These are phyloP conservation scores for Amesomyces nigricolor DNA, from an alignment of 2,329 filamentous ascomycete genomes.

Conservation along the genomic window DNA sequence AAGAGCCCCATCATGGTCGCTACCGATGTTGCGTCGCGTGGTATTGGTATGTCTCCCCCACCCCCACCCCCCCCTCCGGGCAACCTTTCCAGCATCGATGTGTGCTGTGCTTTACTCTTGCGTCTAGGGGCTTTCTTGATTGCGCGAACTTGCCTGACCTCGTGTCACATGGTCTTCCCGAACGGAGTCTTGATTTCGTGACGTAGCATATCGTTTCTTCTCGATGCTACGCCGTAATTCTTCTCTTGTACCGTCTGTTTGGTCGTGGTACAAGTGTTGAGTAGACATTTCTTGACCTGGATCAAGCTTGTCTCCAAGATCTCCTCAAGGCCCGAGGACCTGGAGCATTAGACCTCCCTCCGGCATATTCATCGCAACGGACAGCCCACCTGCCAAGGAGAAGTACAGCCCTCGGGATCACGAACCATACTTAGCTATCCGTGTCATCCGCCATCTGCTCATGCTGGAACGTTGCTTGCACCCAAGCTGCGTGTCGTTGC, in stretches of 20 bases:
- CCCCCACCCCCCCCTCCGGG: conserved; percentile 36
- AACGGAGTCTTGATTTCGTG: conserved; percentile 83
- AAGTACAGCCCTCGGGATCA: conserved; percentile 43
- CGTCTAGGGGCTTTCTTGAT: conserved; percentile 81
- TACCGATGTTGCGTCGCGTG: conserved; percentile 98
- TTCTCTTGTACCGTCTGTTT: conserved; percentile 62
- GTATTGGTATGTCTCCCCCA: conserved; percentile 95
- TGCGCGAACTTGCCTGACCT: conserved; percentile 89
- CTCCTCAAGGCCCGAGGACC: conserved; percentile 50
- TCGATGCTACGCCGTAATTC: conserved; percentile 66
- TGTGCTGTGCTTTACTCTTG: conserved; percentile 82
- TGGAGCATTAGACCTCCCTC: conserved; percentile 47
- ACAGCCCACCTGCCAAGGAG: conserved; percentile 55
- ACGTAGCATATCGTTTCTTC: conserved; percentile 52
- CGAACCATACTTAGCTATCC: conserved; percentile 47
- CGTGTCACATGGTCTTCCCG: conserved; percentile 73
- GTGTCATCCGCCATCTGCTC: conserved; percentile 37
- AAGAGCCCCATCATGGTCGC: conserved; percentile 99
- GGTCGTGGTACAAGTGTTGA: conserved; percentile 67
- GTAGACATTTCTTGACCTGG: conserved; percentile 71
- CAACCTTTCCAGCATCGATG: conserved; percentile 52
- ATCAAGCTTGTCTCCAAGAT: conserved; percentile 63
- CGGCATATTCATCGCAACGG: conserved; percentile 52
- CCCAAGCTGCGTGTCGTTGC: conserved; percentile 47
- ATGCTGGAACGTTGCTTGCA: conserved; percentile 59